A percentile compares a stretch with the other conserved stretches of the same genome.
Evolutionary conservation across 805 yeast species (phyloP).

Genomic region (Monosporozyma unispora): DNA sequence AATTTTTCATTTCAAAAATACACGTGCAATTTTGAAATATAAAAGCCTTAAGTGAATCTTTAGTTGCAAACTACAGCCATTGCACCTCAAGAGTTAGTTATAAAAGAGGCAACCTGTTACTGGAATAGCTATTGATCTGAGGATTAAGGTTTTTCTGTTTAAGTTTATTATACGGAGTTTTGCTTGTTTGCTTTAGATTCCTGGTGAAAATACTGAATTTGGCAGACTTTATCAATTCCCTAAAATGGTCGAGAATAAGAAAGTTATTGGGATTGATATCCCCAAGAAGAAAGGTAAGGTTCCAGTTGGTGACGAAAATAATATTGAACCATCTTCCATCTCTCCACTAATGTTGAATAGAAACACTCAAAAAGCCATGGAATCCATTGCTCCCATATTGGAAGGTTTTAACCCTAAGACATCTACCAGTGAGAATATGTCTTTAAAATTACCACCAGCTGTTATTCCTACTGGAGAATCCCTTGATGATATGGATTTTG

Average conservation of each 20-base stretch:
- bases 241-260: not conserved
- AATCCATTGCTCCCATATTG: constrained; percentile 69
- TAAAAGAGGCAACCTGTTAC: not conserved
- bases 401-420: constrained; percentile 69
- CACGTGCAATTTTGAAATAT: not conserved
- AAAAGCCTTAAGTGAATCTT: not conserved
- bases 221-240: not conserved
- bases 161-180: not conserved
- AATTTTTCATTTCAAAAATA: constrained; percentile 1
- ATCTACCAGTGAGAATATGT: constrained; percentile 40
- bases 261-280: constrained; percentile 2
- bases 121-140: not conserved
- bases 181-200: not conserved
- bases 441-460: constrained; percentile 29
- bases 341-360: constrained; percentile 28
- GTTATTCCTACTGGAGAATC: constrained; percentile 17
- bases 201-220: not conserved
- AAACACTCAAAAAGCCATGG: constrained; percentile 52
- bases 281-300: not conserved
- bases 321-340: constrained; percentile 7
- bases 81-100: not conserved
- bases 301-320: not conserved
- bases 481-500: constrained; percentile 22
- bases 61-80: not conserved
- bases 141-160: not conserved